phyloP scores from a whole-genome alignment of 2,329 filamentous ascomycete genomes.

The Fusarium paranaense region DNA sequence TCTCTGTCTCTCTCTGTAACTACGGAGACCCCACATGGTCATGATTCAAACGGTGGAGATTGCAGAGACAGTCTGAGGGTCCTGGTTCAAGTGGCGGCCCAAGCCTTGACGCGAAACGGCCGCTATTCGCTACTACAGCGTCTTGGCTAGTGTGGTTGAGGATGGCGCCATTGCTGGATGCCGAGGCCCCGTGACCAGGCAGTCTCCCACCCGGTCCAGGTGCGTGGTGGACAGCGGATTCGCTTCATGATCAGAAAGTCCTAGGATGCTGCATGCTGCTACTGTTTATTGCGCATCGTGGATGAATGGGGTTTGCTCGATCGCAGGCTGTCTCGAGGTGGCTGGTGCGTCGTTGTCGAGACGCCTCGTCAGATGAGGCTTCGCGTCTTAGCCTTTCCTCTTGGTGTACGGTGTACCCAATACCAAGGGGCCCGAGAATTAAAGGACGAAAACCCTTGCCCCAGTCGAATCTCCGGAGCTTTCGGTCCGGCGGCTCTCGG shows the following conservation, averaged over 20 bases:
- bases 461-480: constrained; percentile 22
- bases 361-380: constrained; percentile 2
- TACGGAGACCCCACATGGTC: not conserved
- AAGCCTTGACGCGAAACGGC: constrained; percentile 22
- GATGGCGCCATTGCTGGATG: constrained; percentile 8
- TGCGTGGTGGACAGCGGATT: not conserved
- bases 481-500: constrained; percentile 14
- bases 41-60: not conserved
- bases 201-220: not conserved
- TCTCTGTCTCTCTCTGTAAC: not conserved
- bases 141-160: constrained; percentile 8
- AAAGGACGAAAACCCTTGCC: constrained; percentile 4
- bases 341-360: constrained; percentile 13
- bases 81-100: constrained; percentile 7
- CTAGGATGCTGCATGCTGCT: not conserved
- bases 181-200: not conserved
- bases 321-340: constrained; percentile 20
- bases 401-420: not conserved
- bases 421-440: not conserved
- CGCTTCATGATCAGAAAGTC: not conserved
- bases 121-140: constrained; percentile 22
- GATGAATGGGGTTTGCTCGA: constrained; percentile 20
- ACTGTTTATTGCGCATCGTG: constrained; percentile 2
- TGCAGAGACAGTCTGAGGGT: not conserved
- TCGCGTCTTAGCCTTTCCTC: not conserved